phyloP scores from a whole-genome alignment of 192 early-diverging fungal genomes.

The Podila epigama region DNA sequence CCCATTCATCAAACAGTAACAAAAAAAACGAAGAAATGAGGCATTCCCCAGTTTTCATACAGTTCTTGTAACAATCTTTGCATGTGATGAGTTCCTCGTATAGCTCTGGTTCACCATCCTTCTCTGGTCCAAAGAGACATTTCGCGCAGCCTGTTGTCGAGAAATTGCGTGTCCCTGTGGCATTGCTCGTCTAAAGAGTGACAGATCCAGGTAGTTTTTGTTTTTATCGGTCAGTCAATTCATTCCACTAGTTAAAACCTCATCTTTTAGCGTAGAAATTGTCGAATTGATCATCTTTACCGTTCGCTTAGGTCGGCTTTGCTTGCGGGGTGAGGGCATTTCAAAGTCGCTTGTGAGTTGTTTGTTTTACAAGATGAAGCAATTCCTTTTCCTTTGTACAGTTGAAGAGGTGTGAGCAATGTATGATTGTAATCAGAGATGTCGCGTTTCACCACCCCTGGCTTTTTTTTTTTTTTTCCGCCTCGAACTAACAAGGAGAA shows the following conservation, averaged over 20 bases:
- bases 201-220: neutral
- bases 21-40: neutral
- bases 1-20: neutral
- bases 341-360: neutral
- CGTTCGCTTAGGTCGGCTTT: slow-evolving; percentile 41
- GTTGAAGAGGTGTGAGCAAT: no score
- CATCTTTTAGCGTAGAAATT: no score
- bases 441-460: no score
- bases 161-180: slow-evolving; percentile 14
- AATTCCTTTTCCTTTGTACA: no score
- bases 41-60: slow-evolving; percentile 31
- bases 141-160: slow-evolving; percentile 24
- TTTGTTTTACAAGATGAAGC: no score
- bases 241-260: neutral
- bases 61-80: slow-evolving; percentile 56
- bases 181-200: slow-evolving; percentile 7
- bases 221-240: no score
- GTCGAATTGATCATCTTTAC: no score
- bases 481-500: neutral
- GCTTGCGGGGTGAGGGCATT: slow-evolving; percentile 39
- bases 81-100: slow-evolving; percentile 53
- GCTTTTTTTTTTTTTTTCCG: neutral
- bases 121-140: slow-evolving; percentile 49
- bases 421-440: no score
- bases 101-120: slow-evolving; percentile 47